Base-by-base conservation (phyloP, 495 filamentous ascomycete species). In the Penicillium ochrochloron region DNA sequence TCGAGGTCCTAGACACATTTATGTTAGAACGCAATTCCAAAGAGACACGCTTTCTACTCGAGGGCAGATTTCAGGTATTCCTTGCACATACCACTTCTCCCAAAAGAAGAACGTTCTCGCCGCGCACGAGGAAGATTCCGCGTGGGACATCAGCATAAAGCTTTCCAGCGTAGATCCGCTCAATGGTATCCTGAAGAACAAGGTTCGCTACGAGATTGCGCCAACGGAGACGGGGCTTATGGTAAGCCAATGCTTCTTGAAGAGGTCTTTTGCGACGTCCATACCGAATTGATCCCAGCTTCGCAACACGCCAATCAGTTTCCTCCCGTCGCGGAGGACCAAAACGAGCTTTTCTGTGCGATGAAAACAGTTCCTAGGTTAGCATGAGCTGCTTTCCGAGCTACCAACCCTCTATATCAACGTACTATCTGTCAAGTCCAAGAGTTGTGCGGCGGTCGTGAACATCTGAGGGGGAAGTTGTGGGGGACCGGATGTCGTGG, bases 281-380 rank as follows among this genome's bases (percentile, higher is more conserved):
- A 68, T 89, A 95, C 93, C 93, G 73, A 97, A 97, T 75, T 99
- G 95, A 78, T 99, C 95, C 94, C 96, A 99, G 71, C 92, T 97
- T 67, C 95, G 83, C 69, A 99, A 78, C 12, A 98, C 92, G 21
- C 95, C 95, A 57, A 95, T 91, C 64, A 97, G 80, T 78, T 97
- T 97, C 62, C 94, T 86, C 41, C 96, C 95, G 77, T 99, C 95
- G 59, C 95, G 88, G 58, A 99, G 84, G 11, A 93, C 86, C 50
- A 98, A 83, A 71, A 97, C 84, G 37, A 99, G 86, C 77, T 99
- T 99, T 79, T 99, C 94, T 97, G 77, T 65, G 14, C 39, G 14
- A 21, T n/a, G 48, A 58, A 35, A 33, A 7, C 17, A 17, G 5
- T 14, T 10, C 21, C 29, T 19, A 14, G 17, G 60, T 60, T 66